A percentile compares a stretch with the other conserved stretches of the same genome.
Evolutionary conservation across 2,329 filamentous ascomycete genomes (phyloP).

Genomic region (Epichloe uncinata): DNA sequence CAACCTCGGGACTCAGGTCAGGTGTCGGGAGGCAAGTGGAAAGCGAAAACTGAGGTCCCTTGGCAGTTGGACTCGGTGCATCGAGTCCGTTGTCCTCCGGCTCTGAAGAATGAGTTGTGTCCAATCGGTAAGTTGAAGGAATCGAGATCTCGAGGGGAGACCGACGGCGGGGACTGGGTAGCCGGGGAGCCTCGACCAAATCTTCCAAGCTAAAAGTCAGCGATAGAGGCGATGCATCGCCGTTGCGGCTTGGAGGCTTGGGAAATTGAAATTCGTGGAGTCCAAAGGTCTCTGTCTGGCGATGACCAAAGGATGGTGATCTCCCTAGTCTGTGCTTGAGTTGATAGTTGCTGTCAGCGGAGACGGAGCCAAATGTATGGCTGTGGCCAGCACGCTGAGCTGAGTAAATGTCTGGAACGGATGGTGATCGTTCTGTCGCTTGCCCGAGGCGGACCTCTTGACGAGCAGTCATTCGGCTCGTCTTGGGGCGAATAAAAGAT

Average conservation of each 20-base stretch:
- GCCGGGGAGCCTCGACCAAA: constrained; percentile 11
- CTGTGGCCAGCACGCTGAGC: constrained; percentile 3
- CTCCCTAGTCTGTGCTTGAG: constrained; percentile 5
- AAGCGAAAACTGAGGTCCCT: constrained; percentile 9
- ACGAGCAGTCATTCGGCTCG: constrained; percentile 42
- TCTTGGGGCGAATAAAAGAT: constrained; percentile 43
- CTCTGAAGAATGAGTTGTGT: constrained; percentile 21
- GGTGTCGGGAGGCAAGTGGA: constrained; percentile 16
- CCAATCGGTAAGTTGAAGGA: constrained; percentile 11
- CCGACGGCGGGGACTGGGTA: constrained; percentile 14
- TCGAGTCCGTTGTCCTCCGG: constrained; percentile 12
- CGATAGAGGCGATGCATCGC: constrained; percentile 13
- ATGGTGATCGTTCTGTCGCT: constrained; percentile 16
- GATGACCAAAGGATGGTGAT: constrained; percentile 14
- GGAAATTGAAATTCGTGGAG: constrained; percentile 26
- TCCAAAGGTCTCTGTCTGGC: constrained; percentile 12
- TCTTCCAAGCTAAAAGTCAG: constrained; percentile 9
- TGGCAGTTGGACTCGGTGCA: constrained; percentile 4
- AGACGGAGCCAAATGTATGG: constrained; percentile 6
- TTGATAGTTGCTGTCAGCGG: constrained; percentile 6
- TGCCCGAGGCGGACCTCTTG: constrained; percentile 29
- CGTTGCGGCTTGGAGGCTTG: constrained; percentile 17
- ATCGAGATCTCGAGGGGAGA: constrained; percentile 13
- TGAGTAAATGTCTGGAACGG: constrained; percentile 10
- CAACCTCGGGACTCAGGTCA: constrained; percentile 18